phyloP scores from a whole-genome alignment of 371 early-diverging fungal species.

The Mucor saturninus region DNA sequence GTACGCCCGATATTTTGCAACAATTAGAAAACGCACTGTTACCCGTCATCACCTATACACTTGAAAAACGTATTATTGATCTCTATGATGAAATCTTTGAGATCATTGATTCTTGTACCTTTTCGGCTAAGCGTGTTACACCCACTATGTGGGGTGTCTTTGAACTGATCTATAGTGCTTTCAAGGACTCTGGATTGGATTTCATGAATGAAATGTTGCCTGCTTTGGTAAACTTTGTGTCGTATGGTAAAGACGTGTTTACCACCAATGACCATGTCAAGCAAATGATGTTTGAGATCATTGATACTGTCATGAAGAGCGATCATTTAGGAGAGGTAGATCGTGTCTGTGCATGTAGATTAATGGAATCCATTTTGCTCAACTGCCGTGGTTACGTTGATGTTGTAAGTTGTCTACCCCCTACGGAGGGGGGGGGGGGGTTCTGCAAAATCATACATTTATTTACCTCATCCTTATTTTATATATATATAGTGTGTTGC shows the following conservation, averaged over 20 bases:
- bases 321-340: conserved; percentile 72
- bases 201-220: conserved; percentile 85
- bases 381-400: conserved; percentile 80
- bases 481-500: conserved; percentile 40
- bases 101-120: conserved; percentile 85
- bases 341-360: conserved; percentile 74
- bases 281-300: conserved; percentile 69
- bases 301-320: conserved; percentile 74
- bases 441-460: not conserved
- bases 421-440: not conserved
- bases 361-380: conserved; percentile 80
- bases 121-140: conserved; percentile 78
- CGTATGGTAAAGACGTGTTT: conserved; percentile 79
- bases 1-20: conserved; percentile 63
- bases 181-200: conserved; percentile 77
- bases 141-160: conserved; percentile 86
- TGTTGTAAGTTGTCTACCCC: conserved; percentile 39
- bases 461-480: not conserved
- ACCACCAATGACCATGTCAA: conserved; percentile 63
- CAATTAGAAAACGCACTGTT: conserved; percentile 75
- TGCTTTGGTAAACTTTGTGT: conserved; percentile 85
- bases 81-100: conserved; percentile 89
- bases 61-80: conserved; percentile 75
- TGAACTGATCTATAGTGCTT: conserved; percentile 72
- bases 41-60: conserved; percentile 74